Conservation (phyloP, 768 basidiomycete genomes). For the Auriscalpium vulgare region DNA sequence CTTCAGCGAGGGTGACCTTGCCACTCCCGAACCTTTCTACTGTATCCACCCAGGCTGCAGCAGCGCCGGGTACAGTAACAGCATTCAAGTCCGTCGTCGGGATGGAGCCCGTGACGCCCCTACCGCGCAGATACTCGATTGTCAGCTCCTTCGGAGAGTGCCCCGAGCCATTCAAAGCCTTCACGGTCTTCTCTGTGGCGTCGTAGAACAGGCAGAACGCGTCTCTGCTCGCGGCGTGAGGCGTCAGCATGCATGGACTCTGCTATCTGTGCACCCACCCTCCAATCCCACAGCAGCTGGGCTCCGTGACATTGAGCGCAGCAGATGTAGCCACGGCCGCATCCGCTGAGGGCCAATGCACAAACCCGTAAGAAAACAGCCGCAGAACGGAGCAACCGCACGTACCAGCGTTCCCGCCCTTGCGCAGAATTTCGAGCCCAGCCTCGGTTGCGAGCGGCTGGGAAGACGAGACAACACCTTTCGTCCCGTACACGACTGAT, state of each 20-base stretch:
- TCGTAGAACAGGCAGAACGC: slow-evolving; percentile 93
- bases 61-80: slow-evolving; percentile 91
- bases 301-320: slow-evolving; percentile 88
- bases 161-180: slow-evolving; percentile 90
- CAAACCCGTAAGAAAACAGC: not conserved
- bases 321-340: slow-evolving; percentile 92
- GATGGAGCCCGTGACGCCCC: slow-evolving; percentile 68
- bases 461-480: slow-evolving; percentile 72
- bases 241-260: too few relatives aligned
- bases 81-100: slow-evolving; percentile 78
- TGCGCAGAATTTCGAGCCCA: slow-evolving; percentile 83
- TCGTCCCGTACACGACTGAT: slow-evolving; percentile 58
- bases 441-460: slow-evolving; percentile 91
- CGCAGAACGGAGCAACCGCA: not conserved
- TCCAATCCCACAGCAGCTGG: slow-evolving; percentile 85
- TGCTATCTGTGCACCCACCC: slow-evolving; percentile 40
- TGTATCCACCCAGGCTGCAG: slow-evolving; percentile 92
- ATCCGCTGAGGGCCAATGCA: slow-evolving; percentile 50
- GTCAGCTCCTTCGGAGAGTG: slow-evolving; percentile 73
- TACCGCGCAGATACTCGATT: slow-evolving; percentile 60
- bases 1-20: slow-evolving; percentile 53
- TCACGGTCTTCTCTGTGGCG: slow-evolving; percentile 71
- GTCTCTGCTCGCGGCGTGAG: slow-evolving; percentile 38
- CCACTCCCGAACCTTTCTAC: slow-evolving; percentile 78
- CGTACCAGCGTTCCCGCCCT: slow-evolving; percentile 92